Evolutionary conservation across 2,329 filamentous ascomycete species (phyloP).

Genomic region (Cryphonectria carpinicola): DNA sequence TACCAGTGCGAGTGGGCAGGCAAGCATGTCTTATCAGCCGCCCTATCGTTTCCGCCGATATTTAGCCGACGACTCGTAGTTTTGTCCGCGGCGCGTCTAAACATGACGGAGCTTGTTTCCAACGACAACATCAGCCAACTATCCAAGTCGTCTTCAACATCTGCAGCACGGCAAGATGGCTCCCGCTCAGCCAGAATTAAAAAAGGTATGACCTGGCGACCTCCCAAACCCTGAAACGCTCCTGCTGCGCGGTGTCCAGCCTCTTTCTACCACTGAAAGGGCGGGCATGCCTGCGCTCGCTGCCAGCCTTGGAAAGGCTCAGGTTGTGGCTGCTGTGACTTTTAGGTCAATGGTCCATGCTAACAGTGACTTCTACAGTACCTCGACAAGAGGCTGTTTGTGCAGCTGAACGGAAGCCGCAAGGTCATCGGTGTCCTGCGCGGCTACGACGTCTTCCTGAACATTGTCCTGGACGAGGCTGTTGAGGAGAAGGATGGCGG

Average conservation of each 20-base stretch:
- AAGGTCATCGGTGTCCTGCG: slow-evolving; percentile 94
- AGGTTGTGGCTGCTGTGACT: not conserved
- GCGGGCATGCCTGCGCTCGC: not conserved
- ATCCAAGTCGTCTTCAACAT: slow-evolving; percentile 12
- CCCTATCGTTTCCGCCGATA: slow-evolving; percentile 32
- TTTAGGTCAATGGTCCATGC: not conserved
- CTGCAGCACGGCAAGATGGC: slow-evolving; percentile 69
- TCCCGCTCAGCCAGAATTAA: slow-evolving; percentile 97
- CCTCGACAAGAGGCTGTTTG: slow-evolving; percentile 97
- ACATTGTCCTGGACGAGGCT: slow-evolving; percentile 96
- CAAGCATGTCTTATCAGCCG: slow-evolving; percentile 26
- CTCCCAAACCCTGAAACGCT: not conserved
- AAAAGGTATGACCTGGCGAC: slow-evolving; percentile 69
- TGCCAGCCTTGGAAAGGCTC: not conserved
- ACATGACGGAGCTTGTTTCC: slow-evolving; percentile 1
- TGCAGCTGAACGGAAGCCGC: slow-evolving; percentile 95
- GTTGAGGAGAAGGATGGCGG: slow-evolving; percentile 92
- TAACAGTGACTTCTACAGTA: slow-evolving; percentile 63
- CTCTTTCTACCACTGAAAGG: not conserved
- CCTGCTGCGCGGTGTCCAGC: slow-evolving; percentile 11
- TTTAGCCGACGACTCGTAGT: slow-evolving; percentile 23
- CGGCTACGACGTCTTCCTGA: slow-evolving; percentile 98
- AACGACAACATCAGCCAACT: slow-evolving; percentile 11
- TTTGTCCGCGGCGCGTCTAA: slow-evolving; percentile 26
- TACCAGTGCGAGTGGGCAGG: not conserved